phyloP scores from a whole-genome alignment of 345 rosid genomes.

The Lagerstroemia speciosa region DNA sequence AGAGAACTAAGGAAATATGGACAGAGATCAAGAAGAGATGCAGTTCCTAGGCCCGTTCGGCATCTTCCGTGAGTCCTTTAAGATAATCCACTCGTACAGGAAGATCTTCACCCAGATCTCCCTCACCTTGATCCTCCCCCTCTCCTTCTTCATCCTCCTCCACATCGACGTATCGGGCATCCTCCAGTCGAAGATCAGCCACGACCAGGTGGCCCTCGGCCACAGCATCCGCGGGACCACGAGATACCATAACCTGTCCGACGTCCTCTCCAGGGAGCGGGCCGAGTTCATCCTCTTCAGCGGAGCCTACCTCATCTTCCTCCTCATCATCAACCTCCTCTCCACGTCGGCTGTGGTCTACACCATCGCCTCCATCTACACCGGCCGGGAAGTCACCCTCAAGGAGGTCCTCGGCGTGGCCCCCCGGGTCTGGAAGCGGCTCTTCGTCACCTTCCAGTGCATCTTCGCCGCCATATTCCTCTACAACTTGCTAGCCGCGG shows the following conservation, averaged over 20 bases:
- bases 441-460: constrained; percentile 38
- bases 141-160: constrained; percentile 36
- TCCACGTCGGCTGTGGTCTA: constrained; percentile 53
- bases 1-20: neutral
- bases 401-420: constrained; percentile 36
- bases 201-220: constrained; percentile 2
- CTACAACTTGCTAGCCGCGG: constrained; percentile 8
- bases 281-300: constrained; percentile 25
- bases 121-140: constrained; percentile 40
- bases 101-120: constrained; percentile 11
- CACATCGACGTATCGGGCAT: constrained; percentile 24
- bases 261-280: constrained; percentile 19
- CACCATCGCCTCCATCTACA: constrained; percentile 40
- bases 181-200: constrained; percentile 14
- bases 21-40: constrained; percentile 6
- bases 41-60: constrained; percentile 37
- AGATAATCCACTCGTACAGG: constrained; percentile 27
- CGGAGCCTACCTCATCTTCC: constrained; percentile 23
- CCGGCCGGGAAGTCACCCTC: constrained; percentile 30
- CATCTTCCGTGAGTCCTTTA: constrained; percentile 36
- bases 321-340: constrained; percentile 28
- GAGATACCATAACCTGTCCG: constrained; percentile 15
- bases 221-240: neutral
- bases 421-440: constrained; percentile 48
- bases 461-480: constrained; percentile 15